phyloP scores from a whole-genome alignment of 305 asterid genomes.

The Petunia hybrid region DNA sequence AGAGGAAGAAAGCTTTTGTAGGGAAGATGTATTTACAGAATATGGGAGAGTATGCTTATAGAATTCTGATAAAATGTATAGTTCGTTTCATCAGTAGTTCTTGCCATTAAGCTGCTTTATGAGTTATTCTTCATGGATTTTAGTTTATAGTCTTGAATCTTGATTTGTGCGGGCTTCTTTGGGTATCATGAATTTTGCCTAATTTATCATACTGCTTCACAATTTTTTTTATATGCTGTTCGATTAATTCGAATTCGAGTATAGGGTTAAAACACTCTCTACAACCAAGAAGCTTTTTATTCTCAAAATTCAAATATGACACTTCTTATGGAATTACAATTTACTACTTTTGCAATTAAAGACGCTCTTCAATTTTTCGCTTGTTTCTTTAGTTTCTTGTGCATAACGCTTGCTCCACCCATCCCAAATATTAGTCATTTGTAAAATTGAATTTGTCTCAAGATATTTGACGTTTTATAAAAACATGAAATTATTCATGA shows the following conservation, averaged over 20 bases:
- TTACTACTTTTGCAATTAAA: too few species aligned
- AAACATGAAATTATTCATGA: neutral
- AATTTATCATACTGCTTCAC: neutral
- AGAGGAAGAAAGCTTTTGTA: neutral
- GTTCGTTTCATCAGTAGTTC: neutral
- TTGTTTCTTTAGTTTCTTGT: neutral
- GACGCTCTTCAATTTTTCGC: neutral
- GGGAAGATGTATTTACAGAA: neutral
- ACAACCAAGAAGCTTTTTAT: too few species aligned
- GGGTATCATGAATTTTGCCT: too few species aligned
- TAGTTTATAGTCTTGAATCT: neutral
- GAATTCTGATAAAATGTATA: neutral
- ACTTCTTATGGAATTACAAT: too few species aligned
- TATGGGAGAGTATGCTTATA: neutral
- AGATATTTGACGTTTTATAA: neutral
- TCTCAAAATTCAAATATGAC: too few species aligned
- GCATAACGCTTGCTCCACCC: neutral
- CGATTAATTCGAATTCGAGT: too few species aligned
- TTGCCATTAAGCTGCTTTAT: neutral
- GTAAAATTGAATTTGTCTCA: neutral
- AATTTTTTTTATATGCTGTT: too few species aligned
- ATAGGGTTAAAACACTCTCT: too few species aligned
- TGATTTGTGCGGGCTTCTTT: neutral
- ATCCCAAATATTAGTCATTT: neutral
- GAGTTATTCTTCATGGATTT: neutral